Conservation (phyloP, 768 basidiomycete genomes). For the Boletales sp. region DNA sequence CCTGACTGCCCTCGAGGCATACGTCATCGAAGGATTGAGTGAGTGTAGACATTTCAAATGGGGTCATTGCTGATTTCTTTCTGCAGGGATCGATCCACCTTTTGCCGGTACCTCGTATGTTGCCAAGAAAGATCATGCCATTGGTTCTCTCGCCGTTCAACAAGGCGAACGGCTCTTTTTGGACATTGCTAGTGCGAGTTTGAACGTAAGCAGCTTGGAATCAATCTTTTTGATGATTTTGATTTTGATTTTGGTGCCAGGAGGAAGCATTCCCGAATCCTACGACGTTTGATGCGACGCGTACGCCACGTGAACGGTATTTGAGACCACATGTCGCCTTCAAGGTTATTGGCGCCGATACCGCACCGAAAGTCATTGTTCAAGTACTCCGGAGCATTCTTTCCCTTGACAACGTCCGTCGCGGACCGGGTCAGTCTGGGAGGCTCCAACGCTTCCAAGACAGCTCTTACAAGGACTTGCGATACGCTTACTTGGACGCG, state of each 20-base stretch:
- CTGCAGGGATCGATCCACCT: slow-evolving; percentile 64
- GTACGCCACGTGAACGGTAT: slow-evolving; percentile 42
- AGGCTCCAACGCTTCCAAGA: slow-evolving; percentile 56
- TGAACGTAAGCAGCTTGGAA: slow-evolving; percentile 45
- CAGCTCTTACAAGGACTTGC: slow-evolving; percentile 42
- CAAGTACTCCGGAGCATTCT: slow-evolving; percentile 66
- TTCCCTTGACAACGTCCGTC: slow-evolving; percentile 52
- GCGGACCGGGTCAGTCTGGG: slow-evolving; percentile 70
- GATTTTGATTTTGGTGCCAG: slow-evolving; percentile 30
- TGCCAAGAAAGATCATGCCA: slow-evolving; percentile 41
- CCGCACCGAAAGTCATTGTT: slow-evolving; percentile 57
- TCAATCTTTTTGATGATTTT: neutral
- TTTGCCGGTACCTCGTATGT: slow-evolving; percentile 67
- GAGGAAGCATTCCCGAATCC: slow-evolving; percentile 51
- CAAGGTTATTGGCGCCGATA: slow-evolving; percentile 47
- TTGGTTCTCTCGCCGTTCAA: slow-evolving; percentile 41
- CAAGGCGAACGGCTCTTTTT: slow-evolving; percentile 59
- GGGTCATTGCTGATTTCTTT: slow-evolving; percentile 3
- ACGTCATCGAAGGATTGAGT: slow-evolving; percentile 69
- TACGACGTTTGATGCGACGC: slow-evolving; percentile 38
- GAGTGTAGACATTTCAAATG: slow-evolving; percentile 26
- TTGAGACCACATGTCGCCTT: slow-evolving; percentile 49
- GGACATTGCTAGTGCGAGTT: slow-evolving; percentile 53
- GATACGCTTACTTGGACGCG: slow-evolving; percentile 53
- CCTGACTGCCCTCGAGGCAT: slow-evolving; percentile 46